These are phyloP conservation scores for Xerocomellus amylosporus DNA, from an alignment of 768 basidiomycete species.

Conservation along the genomic window DNA sequence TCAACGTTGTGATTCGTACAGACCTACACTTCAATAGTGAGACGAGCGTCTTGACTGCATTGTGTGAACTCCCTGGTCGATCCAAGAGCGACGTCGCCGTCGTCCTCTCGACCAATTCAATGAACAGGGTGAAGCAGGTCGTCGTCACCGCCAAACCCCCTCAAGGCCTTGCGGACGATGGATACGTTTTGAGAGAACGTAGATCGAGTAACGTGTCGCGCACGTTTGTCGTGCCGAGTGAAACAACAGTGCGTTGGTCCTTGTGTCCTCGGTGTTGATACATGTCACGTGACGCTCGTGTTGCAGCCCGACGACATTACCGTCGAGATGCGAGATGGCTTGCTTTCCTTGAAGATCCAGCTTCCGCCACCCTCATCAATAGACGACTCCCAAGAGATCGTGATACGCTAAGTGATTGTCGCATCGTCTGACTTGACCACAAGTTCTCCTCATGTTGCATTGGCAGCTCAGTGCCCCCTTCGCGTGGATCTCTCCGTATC, in stretches of 20 bases:
- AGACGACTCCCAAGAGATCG: constrained; percentile 46
- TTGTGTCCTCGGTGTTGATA: neutral
- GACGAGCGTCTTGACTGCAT: constrained; percentile 50
- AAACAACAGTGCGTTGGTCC: constrained; percentile 50
- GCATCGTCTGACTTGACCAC: constrained; percentile 12
- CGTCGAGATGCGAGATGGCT: constrained; percentile 56
- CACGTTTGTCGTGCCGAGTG: constrained; percentile 51
- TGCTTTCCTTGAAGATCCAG: constrained; percentile 55
- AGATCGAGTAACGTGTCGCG: constrained; percentile 50
- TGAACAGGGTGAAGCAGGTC: constrained; percentile 62
- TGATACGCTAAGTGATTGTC: constrained; percentile 43
- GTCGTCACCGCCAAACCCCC: constrained; percentile 47
- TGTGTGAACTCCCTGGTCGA: constrained; percentile 71
- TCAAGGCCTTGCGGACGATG: constrained; percentile 41
- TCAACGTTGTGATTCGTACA: constrained; percentile 49
- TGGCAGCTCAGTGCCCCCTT: neutral
- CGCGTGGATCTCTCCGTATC: constrained; percentile 6
- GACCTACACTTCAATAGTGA: constrained; percentile 58
- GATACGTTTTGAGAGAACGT: constrained; percentile 52
- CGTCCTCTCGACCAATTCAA: constrained; percentile 56
- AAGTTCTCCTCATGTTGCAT: constrained; percentile 2
- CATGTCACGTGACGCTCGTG: constrained; percentile 6
- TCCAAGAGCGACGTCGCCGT: constrained; percentile 55
- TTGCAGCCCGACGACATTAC: constrained; percentile 52
- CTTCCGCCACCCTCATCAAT: constrained; percentile 44